These are phyloP conservation scores for Penicillium coprophilum DNA, from an alignment of 495 filamentous ascomycete genomes.

Conservation along the genomic window DNA sequence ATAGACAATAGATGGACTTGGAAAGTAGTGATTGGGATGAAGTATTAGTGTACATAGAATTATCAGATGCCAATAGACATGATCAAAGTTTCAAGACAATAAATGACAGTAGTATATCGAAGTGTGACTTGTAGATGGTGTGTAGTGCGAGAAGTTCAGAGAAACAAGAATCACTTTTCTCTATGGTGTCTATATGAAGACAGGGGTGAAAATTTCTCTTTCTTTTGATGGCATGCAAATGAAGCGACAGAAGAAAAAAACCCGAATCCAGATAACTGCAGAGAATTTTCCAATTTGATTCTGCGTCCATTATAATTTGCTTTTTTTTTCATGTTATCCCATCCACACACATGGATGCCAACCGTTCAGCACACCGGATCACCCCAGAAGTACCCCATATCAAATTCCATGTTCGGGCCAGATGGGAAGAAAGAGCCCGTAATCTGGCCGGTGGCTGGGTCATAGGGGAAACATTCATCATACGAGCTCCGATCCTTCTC, in stretches of 20 bases:
- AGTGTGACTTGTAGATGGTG: neutral
- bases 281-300: slow-evolving; percentile 7
- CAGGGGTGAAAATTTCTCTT: slow-evolving; percentile 3
- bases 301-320: neutral
- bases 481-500: slow-evolving; percentile 29
- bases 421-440: slow-evolving; percentile 44
- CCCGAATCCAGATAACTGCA: slow-evolving; percentile 1
- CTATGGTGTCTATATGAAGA: slow-evolving; percentile 5
- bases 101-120: neutral
- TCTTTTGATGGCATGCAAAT: slow-evolving; percentile 14
- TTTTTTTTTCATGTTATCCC: neutral
- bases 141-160: neutral
- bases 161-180: slow-evolving; percentile 12
- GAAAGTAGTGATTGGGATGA: neutral
- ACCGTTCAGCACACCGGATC: slow-evolving; percentile 30
- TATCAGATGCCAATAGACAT: neutral
- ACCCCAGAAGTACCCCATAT: slow-evolving; percentile 37
- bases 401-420: slow-evolving; percentile 34
- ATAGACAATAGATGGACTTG: neutral
- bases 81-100: neutral
- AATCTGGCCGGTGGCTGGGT: slow-evolving; percentile 42
- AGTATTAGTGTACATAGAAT: neutral
- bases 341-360: neutral
- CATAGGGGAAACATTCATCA: slow-evolving; percentile 42
- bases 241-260: slow-evolving; percentile 11